Conservation (phyloP, 805 yeast genomes). For the Millerago galiae region DNA sequence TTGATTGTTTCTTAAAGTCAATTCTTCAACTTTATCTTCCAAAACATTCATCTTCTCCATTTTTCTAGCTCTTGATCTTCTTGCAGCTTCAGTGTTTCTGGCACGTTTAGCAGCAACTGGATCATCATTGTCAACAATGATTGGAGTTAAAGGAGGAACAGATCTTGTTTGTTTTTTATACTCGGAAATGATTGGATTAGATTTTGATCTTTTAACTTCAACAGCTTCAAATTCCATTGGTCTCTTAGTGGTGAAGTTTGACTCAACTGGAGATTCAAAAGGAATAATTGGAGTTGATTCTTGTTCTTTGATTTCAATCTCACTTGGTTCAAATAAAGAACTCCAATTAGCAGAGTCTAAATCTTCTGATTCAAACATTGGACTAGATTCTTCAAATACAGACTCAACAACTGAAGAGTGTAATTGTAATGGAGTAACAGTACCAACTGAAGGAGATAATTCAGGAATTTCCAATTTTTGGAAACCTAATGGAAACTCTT, state of each 20-base stretch:
- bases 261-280: slow-evolving; percentile 2
- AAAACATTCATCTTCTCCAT: slow-evolving; percentile 81
- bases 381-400: slow-evolving; percentile 48
- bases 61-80: slow-evolving; percentile 90
- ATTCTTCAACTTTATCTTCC: slow-evolving; percentile 67
- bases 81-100: slow-evolving; percentile 92
- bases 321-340: slow-evolving; percentile 45
- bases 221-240: slow-evolving; percentile 16
- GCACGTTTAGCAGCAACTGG: slow-evolving; percentile 83
- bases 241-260: slow-evolving; percentile 14
- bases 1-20: slow-evolving; percentile 50
- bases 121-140: slow-evolving; percentile 52
- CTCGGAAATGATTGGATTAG: slow-evolving; percentile 27
- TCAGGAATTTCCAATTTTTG: slow-evolving; percentile 20
- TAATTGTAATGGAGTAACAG: slow-evolving; percentile 45
- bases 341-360: slow-evolving; percentile 48
- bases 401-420: slow-evolving; percentile 63
- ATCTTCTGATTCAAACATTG: slow-evolving; percentile 44
- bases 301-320: slow-evolving; percentile 22
- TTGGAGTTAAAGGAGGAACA: slow-evolving; percentile 62
- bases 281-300: slow-evolving; percentile 1
- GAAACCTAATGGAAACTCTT: slow-evolving; percentile 19
- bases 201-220: slow-evolving; percentile 12
- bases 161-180: background rate
- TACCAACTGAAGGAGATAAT: slow-evolving; percentile 23